Evolutionary conservation across 2,329 filamentous ascomycete genomes (phyloP), one percentile per base, ranked within the genome.

Genomic region (Pezicula neosporulosa): DNA sequence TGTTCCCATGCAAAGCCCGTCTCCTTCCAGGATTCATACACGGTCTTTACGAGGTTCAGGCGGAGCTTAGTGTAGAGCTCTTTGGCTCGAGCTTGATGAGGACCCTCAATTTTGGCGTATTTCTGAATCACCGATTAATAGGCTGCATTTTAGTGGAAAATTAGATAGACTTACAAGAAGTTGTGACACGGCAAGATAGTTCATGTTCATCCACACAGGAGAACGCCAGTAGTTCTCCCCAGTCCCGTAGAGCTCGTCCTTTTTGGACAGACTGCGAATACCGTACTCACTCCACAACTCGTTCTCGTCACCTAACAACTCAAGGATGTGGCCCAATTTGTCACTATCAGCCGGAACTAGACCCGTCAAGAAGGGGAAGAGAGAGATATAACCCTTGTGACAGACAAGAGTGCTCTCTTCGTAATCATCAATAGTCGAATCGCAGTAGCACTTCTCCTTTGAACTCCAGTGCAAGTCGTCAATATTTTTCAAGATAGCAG

Each of bases 1-100:
- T 99, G 94, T 72, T 99, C 94, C 93, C 93, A 99, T 0, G 93
- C 94, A 67, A 97, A 97, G 16, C 93, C 93, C 0, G 94, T 97
- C 65, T 89, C 83, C 66, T 86, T 77, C 93, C 93, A 99, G 67
- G 85, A 86, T 52, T 85, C 81, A 74, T 87, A 97, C 13, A 97
- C 88, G 2, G 92, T 97, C 47, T 91, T 81, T 43, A 97, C 88
- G 12, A 99, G 73, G 66, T 96, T 97, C 68, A 80, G 82, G 49
- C 94, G 84, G 44, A 97, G 80, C 30, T 80, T 75, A 15, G 75
- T 83, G 73, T 96, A 97, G 53, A 96, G 76, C 50, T 83, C 77
- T n/a, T 73, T 74, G 8, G 92, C 90, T 58, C 82, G 81, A 38
- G 75, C 70, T 61, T 83, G 81, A 67, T 90, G 81, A 1, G 90